Base-by-base conservation (phyloP, 2,329 filamentous ascomycete genomes). In the Ceratocystis alfenasii region DNA sequence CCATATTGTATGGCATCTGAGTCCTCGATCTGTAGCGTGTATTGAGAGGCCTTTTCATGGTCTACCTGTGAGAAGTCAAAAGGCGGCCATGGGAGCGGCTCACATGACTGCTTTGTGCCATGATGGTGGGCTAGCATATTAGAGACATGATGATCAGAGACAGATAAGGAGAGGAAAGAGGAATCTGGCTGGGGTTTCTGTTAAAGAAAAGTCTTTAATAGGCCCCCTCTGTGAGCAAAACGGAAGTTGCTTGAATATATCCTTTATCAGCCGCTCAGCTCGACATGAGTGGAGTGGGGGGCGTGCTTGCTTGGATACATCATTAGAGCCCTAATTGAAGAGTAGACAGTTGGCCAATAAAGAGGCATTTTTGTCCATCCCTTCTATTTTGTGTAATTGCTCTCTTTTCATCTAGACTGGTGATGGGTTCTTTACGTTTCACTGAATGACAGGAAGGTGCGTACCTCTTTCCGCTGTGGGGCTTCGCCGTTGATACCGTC, bases 1-100 rank as follows among this genome's bases (percentile, higher is more conserved):
- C 65, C 68, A 69, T 69, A 69, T 59, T 67, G 33, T 28, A 55
- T 15, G 66, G 60, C 61, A 62, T 57, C 63, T 46, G 33, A 63
- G 71, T 72, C 69, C 55, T n/a, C 55, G 17, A 59, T 17, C 55
- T 59, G 55, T 8, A 33, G 28, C 7, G 30, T 59, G 55, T 59
- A 59, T 25, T 59, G 28, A 17, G 55, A 30, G 30, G 55, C 55
- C 7, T 59, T 59, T 33, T 36, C 25, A 20, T 59, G 55, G 30
- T 59, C 28, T 3, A 59, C 55, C 12, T n/a, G 55, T 1, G 55
- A 59, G 25, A 20, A 59, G 30, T 36, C 55, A 33, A 33, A 59
- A 20, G 30, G 28, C 17, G 55, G 55, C 55, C 55, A 59, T 36
- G 55, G n/a, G 7, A 7, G 25, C 25, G 10, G 55, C 33, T 59